phyloP scores from a whole-genome alignment of 2,329 filamentous ascomycete genomes.

The Colletotrichum sp. region DNA sequence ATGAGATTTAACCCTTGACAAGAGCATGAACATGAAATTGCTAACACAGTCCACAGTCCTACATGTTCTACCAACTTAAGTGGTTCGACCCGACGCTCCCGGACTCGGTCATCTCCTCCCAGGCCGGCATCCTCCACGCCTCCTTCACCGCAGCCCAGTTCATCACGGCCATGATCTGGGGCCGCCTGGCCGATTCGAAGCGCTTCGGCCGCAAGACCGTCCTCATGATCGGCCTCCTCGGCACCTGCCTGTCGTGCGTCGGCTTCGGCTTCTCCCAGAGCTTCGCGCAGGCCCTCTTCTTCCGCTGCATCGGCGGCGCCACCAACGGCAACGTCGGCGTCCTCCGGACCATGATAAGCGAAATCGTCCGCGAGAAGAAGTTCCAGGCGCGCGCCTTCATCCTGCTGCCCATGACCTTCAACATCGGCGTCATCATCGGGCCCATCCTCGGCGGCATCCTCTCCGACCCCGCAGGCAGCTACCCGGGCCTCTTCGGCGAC shows the following conservation, averaged over 20 bases:
- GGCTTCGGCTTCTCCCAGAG: constrained; percentile 76
- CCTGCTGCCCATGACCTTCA: constrained; percentile 53
- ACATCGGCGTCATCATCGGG: constrained; percentile 49
- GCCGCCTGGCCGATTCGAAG: constrained; percentile 68
- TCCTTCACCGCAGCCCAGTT: constrained; percentile 86
- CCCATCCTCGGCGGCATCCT: constrained; percentile 68
- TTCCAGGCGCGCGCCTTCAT: constrained; percentile 54
- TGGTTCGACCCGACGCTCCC: constrained; percentile 68
- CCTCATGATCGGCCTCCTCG: constrained; percentile 76
- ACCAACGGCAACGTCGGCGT: constrained; percentile 56
- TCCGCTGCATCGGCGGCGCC: constrained; percentile 68
- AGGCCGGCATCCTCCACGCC: constrained; percentile 79
- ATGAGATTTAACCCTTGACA: neutral
- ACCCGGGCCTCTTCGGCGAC: constrained; percentile 52
- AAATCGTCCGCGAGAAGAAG: constrained; percentile 53
- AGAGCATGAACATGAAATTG: neutral
- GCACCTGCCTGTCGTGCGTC: constrained; percentile 67
- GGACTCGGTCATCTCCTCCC: constrained; percentile 72
- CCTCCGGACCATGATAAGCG: constrained; percentile 70
- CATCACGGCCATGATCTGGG: constrained; percentile 83
- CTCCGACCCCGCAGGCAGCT: constrained; percentile 72
- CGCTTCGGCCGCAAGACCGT: constrained; percentile 77
- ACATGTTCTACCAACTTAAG: constrained; percentile 89
- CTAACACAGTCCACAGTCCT: constrained; percentile 47
- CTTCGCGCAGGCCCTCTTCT: constrained; percentile 69